Evolutionary conservation across 2,329 filamentous ascomycete species (phyloP), one percentile per base, ranked within the genome.

Genomic region (Macrophomina pseudophaseolina): DNA sequence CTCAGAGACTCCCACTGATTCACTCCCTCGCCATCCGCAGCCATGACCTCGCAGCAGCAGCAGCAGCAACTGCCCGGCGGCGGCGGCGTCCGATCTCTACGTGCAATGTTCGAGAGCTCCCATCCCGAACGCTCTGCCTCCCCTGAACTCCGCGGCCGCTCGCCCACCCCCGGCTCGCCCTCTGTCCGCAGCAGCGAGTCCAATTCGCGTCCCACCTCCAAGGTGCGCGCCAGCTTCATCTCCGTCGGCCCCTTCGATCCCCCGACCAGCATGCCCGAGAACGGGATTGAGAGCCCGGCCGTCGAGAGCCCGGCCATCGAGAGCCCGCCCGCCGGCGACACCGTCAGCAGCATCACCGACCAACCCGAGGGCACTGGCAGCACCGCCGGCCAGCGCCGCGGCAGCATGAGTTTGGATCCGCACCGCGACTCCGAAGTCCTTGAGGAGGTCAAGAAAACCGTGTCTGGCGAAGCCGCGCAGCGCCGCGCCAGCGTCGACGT

Each of bases 81-180:
- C 66, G 76, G 76, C 72, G 80, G 80, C 71, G 82, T 84, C 70
- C 78, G 81, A 70, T 82, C 82, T 71, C 76, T 84, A 66, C 77
- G 81, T 72, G 81, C 82, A 66, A 80, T 83, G 76, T 84, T 84
- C 74, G 82, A 84, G 75, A 78, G 75, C 70, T 80, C 77, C 69
- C 74, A 76, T 65, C 62, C 59, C 18, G 60, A 54, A 23, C 44
- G 48, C 40, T 51, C 66, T 52, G 49, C 56, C 49, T 76, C 77
- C 72, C 76, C 79, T 73, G 77, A 81, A 69, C 74, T 78, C 70
- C 80, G 81, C 71, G 80, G 81, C 65, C 78, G 80, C 68, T 82
- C 81, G 53, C 79, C 78, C 68, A 75, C 74, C 69, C 78, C 74
- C 71, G 52, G 40, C 30, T 62, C 56, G 14, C 30, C 38, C 51